phyloP scores from a whole-genome alignment of 305 asterid genomes.

The Plantago coronopus region DNA sequence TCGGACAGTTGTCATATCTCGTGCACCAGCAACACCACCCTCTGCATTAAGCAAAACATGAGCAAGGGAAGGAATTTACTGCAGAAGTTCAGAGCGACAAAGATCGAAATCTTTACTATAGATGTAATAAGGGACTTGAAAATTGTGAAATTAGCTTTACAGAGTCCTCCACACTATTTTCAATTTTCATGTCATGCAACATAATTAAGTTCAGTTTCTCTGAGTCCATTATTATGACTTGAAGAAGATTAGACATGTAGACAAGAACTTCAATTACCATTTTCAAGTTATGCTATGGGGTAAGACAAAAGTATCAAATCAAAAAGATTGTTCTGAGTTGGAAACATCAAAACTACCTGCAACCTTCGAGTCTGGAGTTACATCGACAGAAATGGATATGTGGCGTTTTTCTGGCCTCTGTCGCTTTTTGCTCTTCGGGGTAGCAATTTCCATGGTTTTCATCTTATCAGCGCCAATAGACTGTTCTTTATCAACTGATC shows the following conservation, averaged over 20 bases:
- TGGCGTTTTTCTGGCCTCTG: conserved; percentile 29
- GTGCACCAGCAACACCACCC: conserved; percentile 29
- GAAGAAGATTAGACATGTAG: too few species aligned
- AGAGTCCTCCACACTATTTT: too few species aligned
- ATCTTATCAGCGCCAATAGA: conserved; percentile 22
- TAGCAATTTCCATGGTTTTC: conserved; percentile 24
- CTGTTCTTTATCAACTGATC: conserved; percentile 32
- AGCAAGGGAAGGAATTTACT: conserved; percentile 10
- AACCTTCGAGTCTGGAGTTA: conserved; percentile 37
- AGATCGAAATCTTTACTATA: too few species aligned
- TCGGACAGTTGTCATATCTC: conserved; percentile 40
- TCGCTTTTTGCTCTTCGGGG: conserved; percentile 28
- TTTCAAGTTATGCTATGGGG: background rate
- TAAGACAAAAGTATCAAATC: conserved; percentile 9
- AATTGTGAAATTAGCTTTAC: too few species aligned
- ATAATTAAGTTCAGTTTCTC: too few species aligned
- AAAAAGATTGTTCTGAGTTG: conserved; percentile 15
- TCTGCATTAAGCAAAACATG: conserved; percentile 16
- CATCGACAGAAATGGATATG: conserved; percentile 35
- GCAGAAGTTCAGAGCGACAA: too few species aligned
- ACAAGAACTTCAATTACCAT: too few species aligned
- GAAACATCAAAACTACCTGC: conserved; percentile 39
- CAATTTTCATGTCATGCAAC: too few species aligned
- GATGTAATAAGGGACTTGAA: too few species aligned
- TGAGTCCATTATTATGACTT: too few species aligned